Base-by-base conservation (phyloP, 768 basidiomycete genomes). In the Mycena amicta region DNA sequence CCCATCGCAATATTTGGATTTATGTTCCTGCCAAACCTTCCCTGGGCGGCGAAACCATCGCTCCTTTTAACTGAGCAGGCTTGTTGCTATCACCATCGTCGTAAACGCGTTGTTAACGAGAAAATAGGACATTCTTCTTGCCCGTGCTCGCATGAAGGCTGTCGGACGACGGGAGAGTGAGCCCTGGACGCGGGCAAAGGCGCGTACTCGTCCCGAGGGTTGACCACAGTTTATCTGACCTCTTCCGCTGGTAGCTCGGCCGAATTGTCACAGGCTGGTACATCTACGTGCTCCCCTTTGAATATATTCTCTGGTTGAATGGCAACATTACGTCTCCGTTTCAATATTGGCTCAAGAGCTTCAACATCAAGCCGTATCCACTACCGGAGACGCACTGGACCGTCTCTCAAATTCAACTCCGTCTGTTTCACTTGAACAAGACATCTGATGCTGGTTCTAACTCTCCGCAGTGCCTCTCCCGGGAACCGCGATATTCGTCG, bases 311-410 rank as follows among this genome's bases (percentile, higher is more conserved):
- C 12, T 58, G 63, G 63, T 62, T 62, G 51, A 65, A 65, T 41
- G 64, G 47, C 28, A 15, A 22, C 3, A 53, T 45, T 23, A 60
- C 62, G 27, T 56, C 64, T 0, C 64, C 64, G 18, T 51, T 65
- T 28, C 60, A 62, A 31, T 65, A 54, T 37, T 65, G 61, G 60
- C 53, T 65, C 27, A 65, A 65, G 61, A 56, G 52, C 28, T 65
- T 65, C 64, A 65, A 65, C 58, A 25, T 59, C 37, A 28, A 65
- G 30, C 64, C 64, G 11, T 62, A 40, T 50, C 64, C 64, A 11
- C 61, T 65, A 16, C 64, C 64, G 1, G 64, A 57, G 27, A 52
- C 15, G 20, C 37, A 45, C 4, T 63, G 28, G 26, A 59, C 58
- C n/a, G 63, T 64, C 20, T 51, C 59, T 8, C 63, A 64, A 53